phyloP scores from a whole-genome alignment of 148 eudicot genomes.

The Silene conica region DNA sequence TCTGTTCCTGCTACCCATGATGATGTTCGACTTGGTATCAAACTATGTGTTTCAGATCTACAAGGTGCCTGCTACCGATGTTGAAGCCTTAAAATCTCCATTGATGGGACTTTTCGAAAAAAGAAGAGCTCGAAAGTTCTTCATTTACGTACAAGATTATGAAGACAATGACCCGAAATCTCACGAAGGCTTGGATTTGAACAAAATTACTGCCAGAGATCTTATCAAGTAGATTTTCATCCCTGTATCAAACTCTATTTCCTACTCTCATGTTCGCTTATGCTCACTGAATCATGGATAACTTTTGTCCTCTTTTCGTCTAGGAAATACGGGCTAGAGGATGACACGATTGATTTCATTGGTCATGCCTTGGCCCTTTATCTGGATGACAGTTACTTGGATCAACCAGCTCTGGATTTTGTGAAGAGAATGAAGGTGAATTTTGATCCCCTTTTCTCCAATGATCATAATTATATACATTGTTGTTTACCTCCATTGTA shows the following conservation, averaged over 20 bases:
- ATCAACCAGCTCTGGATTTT: conserved; percentile 67
- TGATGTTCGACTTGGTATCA: not conserved
- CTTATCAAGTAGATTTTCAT: conserved; percentile 47
- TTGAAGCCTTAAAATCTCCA: conserved; percentile 76
- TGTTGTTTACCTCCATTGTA: not conserved
- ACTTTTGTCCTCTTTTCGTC: conserved; percentile 6
- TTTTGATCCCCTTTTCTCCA: not conserved
- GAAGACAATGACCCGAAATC: conserved; percentile 76
- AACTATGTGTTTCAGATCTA: conserved; percentile 44
- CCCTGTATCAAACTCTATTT: not conserved
- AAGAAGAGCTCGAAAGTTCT: conserved; percentile 74
- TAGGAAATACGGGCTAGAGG: conserved; percentile 81
- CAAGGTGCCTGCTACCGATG: conserved; percentile 89
- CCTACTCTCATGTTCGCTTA: not conserved
- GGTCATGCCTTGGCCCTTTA: conserved; percentile 85
- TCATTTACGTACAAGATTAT: conserved; percentile 76
- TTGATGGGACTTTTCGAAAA: conserved; percentile 80
- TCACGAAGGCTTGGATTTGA: conserved; percentile 66
- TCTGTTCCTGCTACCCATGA: too few species aligned
- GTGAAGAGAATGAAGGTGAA: conserved; percentile 75
- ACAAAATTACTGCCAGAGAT: conserved; percentile 59
- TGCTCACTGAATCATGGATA: not conserved
- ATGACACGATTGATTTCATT: conserved; percentile 74
- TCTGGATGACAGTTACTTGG: conserved; percentile 57
- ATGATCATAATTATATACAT: too few species aligned